Conservation (phyloP, 139 green algal genomes). For the Coelastrella sp. region DNA sequence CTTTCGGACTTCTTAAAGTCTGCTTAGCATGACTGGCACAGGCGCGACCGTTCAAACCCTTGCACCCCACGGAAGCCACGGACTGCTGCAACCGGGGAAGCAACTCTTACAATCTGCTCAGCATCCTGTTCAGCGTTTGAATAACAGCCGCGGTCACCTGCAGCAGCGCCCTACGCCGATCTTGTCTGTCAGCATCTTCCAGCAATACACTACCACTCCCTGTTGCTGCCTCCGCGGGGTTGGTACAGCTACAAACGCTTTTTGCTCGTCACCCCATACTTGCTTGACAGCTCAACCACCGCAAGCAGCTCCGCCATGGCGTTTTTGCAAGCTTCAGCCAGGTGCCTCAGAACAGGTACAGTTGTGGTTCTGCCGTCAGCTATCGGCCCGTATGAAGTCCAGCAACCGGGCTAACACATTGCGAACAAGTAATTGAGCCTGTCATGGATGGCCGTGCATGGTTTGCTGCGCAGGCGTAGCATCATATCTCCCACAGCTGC, state of each 20-base stretch:
- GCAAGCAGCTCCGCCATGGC: neutral
- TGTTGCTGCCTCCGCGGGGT: neutral
- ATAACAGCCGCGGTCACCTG: too few relatives aligned
- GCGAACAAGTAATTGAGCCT: too few relatives aligned
- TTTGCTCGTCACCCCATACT: neutral
- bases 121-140: too few relatives aligned
- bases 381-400: too few relatives aligned
- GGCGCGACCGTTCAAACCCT: neutral
- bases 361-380: neutral
- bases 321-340: neutral
- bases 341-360: slow-evolving; percentile 25
- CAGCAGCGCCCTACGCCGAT: too few relatives aligned
- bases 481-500: slow-evolving; percentile 5
- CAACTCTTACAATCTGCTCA: too few relatives aligned
- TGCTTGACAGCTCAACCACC: neutral
- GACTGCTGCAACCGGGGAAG: too few relatives aligned
- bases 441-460: too few relatives aligned
- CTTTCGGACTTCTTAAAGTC: too few relatives aligned
- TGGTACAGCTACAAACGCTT: too few relatives aligned
- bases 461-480: neutral
- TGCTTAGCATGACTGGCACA: too few relatives aligned
- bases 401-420: too few relatives aligned
- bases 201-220: slow-evolving; percentile 5
- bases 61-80: neutral
- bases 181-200: neutral